Conservation (phyloP, 768 basidiomycete species). For the Tricholoma terreum region DNA sequence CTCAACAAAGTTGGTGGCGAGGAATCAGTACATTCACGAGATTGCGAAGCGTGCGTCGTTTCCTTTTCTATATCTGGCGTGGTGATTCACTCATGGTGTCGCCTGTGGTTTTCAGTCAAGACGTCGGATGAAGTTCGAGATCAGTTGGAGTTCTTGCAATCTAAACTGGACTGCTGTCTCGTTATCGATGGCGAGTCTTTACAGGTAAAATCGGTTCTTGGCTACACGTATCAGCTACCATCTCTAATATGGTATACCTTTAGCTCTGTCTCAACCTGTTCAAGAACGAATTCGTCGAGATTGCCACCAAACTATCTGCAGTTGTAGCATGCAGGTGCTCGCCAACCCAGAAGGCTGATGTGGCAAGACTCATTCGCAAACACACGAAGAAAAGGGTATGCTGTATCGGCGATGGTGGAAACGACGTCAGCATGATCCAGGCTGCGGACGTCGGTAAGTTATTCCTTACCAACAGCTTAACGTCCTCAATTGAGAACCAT, state of each 20-base stretch:
- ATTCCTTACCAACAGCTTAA: neutral
- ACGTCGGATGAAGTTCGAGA: constrained; percentile 79
- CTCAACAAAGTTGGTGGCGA: constrained; percentile 91
- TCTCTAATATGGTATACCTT: neutral
- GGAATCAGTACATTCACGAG: constrained; percentile 97
- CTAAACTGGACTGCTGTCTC: constrained; percentile 94
- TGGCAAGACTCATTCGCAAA: constrained; percentile 86
- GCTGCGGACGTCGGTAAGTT: constrained; percentile 94
- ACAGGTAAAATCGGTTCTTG: constrained; percentile 51
- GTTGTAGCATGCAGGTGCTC: constrained; percentile 98
- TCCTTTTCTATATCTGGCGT: neutral
- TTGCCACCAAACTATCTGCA: constrained; percentile 92
- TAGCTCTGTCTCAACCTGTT: constrained; percentile 90
- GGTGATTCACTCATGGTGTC: neutral
- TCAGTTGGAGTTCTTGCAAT: constrained; percentile 90
- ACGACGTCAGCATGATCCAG: constrained; percentile 99
- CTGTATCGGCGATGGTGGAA: constrained; percentile 98
- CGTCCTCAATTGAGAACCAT: neutral
- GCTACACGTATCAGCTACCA: neutral
- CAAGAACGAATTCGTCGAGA: constrained; percentile 92
- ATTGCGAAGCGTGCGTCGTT: constrained; percentile 75
- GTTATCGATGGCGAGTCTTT: constrained; percentile 98
- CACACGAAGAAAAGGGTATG: constrained; percentile 95
- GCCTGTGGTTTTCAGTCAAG: constrained; percentile 55
- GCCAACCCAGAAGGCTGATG: constrained; percentile 98